phyloP scores from a whole-genome alignment of 176 grass and related monocot species.

The Luzula sylvatica region DNA sequence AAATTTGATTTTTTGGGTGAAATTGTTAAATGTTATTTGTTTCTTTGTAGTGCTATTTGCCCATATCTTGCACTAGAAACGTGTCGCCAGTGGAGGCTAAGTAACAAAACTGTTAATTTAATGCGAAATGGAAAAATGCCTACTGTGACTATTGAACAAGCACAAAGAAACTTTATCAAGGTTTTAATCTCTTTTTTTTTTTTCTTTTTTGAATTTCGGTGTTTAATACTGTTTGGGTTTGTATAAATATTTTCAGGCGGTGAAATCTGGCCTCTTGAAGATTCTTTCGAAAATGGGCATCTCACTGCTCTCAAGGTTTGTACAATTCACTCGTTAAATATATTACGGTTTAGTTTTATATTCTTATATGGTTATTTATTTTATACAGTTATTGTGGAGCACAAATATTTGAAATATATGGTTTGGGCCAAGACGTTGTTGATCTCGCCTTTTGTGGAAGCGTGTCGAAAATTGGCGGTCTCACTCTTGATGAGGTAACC shows the following conservation, averaged over 20 bases:
- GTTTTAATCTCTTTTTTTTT: conserved; percentile 32
- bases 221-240: conserved; percentile 14
- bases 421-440: conserved; percentile 89
- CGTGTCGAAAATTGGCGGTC: conserved; percentile 96
- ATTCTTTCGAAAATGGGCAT: conserved; percentile 99
- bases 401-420: conserved; percentile 99
- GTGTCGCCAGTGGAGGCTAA: conserved; percentile 93
- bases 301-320: conserved; percentile 99
- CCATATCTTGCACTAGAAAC: conserved; percentile 99
- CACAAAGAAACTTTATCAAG: conserved; percentile 98
- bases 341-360: conserved; percentile 23
- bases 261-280: conserved; percentile 93
- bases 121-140: conserved; percentile 99
- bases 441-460: conserved; percentile 97
- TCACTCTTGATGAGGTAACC: conserved; percentile 93
- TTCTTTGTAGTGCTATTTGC: conserved; percentile 59
- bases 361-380: conserved; percentile 20
- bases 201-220: conserved; percentile 2
- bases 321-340: conserved; percentile 20
- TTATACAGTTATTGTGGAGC: conserved; percentile 87
- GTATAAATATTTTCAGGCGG: conserved; percentile 53
- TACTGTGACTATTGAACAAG: conserved; percentile 96
- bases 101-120: conserved; percentile 93
- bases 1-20: neutral
- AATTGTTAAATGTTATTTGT: conserved; percentile 4